phyloP scores from a whole-genome alignment of 768 basidiomycete species.

The Naganishia friedmannii region DNA sequence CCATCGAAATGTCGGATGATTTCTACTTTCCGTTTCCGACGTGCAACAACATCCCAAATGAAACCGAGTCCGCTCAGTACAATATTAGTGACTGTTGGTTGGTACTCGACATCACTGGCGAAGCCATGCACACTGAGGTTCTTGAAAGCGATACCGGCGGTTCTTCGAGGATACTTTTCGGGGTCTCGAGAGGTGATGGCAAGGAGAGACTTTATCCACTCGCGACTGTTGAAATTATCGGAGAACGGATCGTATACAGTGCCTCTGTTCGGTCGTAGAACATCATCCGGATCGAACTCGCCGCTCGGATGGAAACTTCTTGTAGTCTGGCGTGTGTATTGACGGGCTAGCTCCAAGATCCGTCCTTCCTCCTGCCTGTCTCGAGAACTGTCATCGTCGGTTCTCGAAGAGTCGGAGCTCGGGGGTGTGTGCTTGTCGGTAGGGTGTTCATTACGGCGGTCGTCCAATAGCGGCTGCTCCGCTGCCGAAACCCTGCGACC shows the following conservation, averaged over 20 bases:
- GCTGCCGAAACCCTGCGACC: neutral
- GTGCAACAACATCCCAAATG: conserved; percentile 31
- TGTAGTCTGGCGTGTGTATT: conserved; percentile 26
- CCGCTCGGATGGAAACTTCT: neutral
- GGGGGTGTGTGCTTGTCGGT: neutral
- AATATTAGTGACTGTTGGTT: conserved; percentile 55
- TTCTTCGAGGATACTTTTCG: conserved; percentile 43
- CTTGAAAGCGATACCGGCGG: conserved; percentile 54
- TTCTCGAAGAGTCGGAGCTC: neutral
- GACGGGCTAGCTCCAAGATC: conserved; percentile 35
- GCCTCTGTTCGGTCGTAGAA: conserved; percentile 46
- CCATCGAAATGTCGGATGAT: conserved; percentile 69
- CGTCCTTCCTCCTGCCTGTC: conserved; percentile 13
- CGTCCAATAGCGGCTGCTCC: neutral
- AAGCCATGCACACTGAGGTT: conserved; percentile 52
- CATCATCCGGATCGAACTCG: conserved; percentile 25
- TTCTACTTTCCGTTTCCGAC: conserved; percentile 45
- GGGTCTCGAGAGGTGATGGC: conserved; percentile 36
- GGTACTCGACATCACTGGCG: conserved; percentile 53
- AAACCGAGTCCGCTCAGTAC: conserved; percentile 35
- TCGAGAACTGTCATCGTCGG: neutral
- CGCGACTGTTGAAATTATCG: conserved; percentile 49
- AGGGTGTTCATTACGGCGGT: neutral
- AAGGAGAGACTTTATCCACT: conserved; percentile 51
- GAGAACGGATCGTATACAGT: conserved; percentile 53